phyloP scores from a whole-genome alignment of 495 filamentous ascomycete genomes.

The Penicillium cinerascens region DNA sequence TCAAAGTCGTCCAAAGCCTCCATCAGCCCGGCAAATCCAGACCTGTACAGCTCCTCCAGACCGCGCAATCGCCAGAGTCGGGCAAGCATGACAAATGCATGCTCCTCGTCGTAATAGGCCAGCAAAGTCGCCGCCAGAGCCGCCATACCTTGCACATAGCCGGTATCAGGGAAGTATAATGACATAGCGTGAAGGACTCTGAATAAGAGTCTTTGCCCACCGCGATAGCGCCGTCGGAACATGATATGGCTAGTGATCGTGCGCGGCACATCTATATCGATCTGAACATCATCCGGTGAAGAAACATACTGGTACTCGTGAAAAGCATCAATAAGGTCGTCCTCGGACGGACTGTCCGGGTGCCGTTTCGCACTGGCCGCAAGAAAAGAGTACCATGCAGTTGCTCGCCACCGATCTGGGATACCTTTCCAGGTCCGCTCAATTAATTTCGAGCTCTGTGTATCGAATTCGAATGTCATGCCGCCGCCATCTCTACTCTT shows the following conservation, averaged over 20 bases:
- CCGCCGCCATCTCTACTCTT: slow-evolving; percentile 64
- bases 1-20: slow-evolving; percentile 85
- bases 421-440: slow-evolving; percentile 97
- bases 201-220: slow-evolving; percentile 88
- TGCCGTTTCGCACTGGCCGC: slow-evolving; percentile 70
- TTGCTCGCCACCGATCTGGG: slow-evolving; percentile 89
- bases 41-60: slow-evolving; percentile 76
- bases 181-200: slow-evolving; percentile 88
- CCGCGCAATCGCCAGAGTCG: slow-evolving; percentile 87
- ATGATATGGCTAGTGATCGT: slow-evolving; percentile 97
- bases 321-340: slow-evolving; percentile 66
- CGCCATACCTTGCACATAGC: slow-evolving; percentile 99
- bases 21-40: slow-evolving; percentile 86
- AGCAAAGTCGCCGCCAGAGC: slow-evolving; percentile 87
- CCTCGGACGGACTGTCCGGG: slow-evolving; percentile 58
- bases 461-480: slow-evolving; percentile 88
- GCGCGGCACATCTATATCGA: slow-evolving; percentile 93
- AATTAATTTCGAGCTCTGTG: slow-evolving; percentile 77
- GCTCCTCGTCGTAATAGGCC: slow-evolving; percentile 95
- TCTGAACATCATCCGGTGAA: slow-evolving; percentile 92
- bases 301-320: slow-evolving; percentile 64
- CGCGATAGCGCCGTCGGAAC: slow-evolving; percentile 89
- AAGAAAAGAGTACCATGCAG: slow-evolving; percentile 94
- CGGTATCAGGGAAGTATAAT: slow-evolving; percentile 84
- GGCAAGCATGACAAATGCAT: slow-evolving; percentile 90